Conservation (phyloP, 257 asterid species). For the Solanum corneliomulleri region DNA sequence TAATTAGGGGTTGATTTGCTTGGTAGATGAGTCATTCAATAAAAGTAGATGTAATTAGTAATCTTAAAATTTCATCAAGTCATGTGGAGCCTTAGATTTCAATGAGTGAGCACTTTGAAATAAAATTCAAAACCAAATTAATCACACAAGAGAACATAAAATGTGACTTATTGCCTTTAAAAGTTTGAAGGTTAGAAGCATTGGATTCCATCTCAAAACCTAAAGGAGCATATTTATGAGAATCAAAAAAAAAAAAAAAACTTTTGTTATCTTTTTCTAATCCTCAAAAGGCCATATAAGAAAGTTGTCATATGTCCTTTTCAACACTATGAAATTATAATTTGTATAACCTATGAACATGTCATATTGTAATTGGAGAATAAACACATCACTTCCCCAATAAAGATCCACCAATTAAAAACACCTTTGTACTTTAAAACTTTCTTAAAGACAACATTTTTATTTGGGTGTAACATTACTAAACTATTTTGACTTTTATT, state of each 20-base stretch:
- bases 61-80: not conserved
- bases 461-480: no score
- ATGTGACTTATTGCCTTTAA: not conserved
- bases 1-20: not conserved
- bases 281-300: not conserved
- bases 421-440: not conserved
- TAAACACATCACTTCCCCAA: not conserved
- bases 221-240: not conserved
- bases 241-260: not conserved
- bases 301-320: not conserved
- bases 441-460: not conserved
- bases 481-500: not conserved
- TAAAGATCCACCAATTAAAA: not conserved
- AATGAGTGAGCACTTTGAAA: not conserved
- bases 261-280: not conserved
- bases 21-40: not conserved
- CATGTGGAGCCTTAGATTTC: not conserved
- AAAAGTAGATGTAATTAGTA: not conserved
- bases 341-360: not conserved
- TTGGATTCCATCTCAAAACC: slow-evolving; percentile 10
- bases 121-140: not conserved
- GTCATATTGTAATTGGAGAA: not conserved
- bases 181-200: not conserved
- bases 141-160: not conserved
- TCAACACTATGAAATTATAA: not conserved